These are phyloP conservation scores for Candida pseudoviswanathii DNA, from an alignment of 1,139 yeast genomes.

Conservation along the genomic window DNA sequence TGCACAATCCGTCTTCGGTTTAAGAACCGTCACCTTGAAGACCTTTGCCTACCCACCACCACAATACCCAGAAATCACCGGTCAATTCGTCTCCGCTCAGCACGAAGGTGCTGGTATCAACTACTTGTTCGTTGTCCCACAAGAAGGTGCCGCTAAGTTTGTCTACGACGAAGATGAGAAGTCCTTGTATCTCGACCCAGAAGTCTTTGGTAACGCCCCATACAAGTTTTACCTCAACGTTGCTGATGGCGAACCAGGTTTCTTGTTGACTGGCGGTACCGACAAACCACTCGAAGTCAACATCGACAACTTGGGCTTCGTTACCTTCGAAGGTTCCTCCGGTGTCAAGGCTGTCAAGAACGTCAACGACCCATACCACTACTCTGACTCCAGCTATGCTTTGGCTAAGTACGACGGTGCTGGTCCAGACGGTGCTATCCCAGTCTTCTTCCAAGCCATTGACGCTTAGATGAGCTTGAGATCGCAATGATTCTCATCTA, in stretches of 20 bases:
- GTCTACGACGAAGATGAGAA: conserved; percentile 5
- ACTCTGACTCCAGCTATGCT: conserved; percentile 3
- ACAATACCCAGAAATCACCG: conserved; percentile 8
- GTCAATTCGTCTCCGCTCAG: conserved; percentile 7
- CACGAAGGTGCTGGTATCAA: conserved; percentile 10
- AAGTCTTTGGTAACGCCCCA: not conserved
- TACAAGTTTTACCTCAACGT: conserved; percentile 3
- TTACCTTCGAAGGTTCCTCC: conserved; percentile 7
- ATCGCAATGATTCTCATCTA: too few relatives aligned
- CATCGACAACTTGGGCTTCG: conserved; percentile 4
- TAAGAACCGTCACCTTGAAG: conserved; percentile 3
- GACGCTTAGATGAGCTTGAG: too few relatives aligned
- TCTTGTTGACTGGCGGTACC: conserved; percentile 1
- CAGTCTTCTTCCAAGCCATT: conserved; percentile 7
- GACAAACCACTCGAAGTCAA: conserved; percentile 1
- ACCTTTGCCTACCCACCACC: conserved; percentile 8
- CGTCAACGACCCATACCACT: conserved; percentile 6
- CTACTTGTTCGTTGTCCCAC: conserved; percentile 7
- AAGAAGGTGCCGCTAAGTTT: conserved; percentile 6
- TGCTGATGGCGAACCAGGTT: conserved; percentile 7
- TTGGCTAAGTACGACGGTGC: conserved; percentile 4
- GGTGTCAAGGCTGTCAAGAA: conserved; percentile 6
- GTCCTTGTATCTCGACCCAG: conserved; percentile 5
- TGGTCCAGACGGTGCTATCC: conserved; percentile 6
- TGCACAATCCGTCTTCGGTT: conserved; percentile 1